Conservation (phyloP, 805 yeast genomes). For the Danielia reshetovae region DNA sequence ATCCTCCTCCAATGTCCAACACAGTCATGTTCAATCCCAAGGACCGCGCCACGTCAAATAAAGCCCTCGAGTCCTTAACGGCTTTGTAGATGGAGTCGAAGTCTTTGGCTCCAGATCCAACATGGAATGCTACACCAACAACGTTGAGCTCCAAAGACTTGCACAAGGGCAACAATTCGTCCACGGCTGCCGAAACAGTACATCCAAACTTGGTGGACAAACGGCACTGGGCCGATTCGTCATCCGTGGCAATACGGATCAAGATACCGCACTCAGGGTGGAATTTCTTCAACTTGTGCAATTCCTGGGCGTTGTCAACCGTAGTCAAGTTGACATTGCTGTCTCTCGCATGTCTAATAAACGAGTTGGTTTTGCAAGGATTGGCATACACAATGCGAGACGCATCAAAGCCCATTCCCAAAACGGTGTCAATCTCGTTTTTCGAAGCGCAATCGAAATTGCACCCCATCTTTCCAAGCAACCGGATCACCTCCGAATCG, state of each 20-base stretch:
- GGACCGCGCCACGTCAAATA: conserved; percentile 57
- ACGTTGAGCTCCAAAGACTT: conserved; percentile 57
- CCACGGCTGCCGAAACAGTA: conserved; percentile 47
- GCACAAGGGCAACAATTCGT: conserved; percentile 57
- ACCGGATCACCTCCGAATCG: conserved; percentile 52
- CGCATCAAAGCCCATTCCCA: conserved; percentile 60
- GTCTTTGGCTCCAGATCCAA: conserved; percentile 90
- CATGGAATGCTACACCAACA: conserved; percentile 90
- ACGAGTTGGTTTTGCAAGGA: conserved; percentile 88
- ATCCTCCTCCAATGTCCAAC: conserved; percentile 94
- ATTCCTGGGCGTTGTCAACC: conserved; percentile 84
- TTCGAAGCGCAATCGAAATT: conserved; percentile 94
- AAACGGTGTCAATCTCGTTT: conserved; percentile 68
- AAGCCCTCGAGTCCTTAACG: conserved; percentile 59
- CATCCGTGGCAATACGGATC: conserved; percentile 85
- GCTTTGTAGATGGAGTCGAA: conserved; percentile 65
- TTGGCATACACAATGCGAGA: conserved; percentile 81
- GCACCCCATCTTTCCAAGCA: conserved; percentile 59
- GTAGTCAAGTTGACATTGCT: conserved; percentile 68
- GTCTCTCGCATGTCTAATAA: conserved; percentile 64
- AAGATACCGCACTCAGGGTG: conserved; percentile 71
- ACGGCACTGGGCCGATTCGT: conserved; percentile 79
- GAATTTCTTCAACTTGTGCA: conserved; percentile 61
- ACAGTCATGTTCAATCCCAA: conserved; percentile 47
- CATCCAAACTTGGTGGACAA: conserved; percentile 90